Evolutionary conservation across 352 stramenopile genomes (phyloP), one percentile per base, ranked within the genome.

Genomic region (Pythium diclinum): DNA sequence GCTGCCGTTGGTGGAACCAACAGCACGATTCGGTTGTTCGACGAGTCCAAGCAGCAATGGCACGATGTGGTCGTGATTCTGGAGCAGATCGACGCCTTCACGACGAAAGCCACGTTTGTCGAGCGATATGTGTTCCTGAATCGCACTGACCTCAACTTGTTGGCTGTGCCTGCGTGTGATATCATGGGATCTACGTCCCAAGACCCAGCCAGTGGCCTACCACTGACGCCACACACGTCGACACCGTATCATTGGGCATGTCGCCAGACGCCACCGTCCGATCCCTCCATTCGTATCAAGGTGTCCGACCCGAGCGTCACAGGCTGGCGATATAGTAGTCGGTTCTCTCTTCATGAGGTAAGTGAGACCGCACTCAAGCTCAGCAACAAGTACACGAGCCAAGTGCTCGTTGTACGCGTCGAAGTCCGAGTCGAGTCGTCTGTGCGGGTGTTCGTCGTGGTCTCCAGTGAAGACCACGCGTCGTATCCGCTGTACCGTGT

Each of bases 341-440:
- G 88, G 23, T 78, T 96, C 17, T 92, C 85, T 0, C 67, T 95
- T 0, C 82, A 94, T 33, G 82, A 95, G 38, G 85, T 94, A 19
- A 91, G 85, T 42, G 88, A 95, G 62, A 91, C 82, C 19, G 82
- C 87, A 17, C 74, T 94, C 30, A 96, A 96, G 64, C 61, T 92
- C n/a, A 92, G 83, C 59, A 95, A 90, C 67, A 82, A 79, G 55
- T 85, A 89, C 58, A 87, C 87, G 3, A 86, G 78, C 57, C 73
- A 86, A 13, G 82, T 94, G n/a, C 74, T 85, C n/a, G 81, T 94
- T 13, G 57, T 94, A 2, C 85, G 87, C 2, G 73, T 94, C 23
- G 83, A 96, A 67, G 81, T 95, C 34, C 83, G 85, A 10, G 76
- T 93, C 1, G 79, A 94, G 44, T 81, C 76, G 13, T 76, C 77